A percentile compares a stretch with the other conserved stretches of the same genome.
Evolutionary conservation across 371 early-diverging fungal species (phyloP).

Genomic region (Umbelopsis sp.): DNA sequence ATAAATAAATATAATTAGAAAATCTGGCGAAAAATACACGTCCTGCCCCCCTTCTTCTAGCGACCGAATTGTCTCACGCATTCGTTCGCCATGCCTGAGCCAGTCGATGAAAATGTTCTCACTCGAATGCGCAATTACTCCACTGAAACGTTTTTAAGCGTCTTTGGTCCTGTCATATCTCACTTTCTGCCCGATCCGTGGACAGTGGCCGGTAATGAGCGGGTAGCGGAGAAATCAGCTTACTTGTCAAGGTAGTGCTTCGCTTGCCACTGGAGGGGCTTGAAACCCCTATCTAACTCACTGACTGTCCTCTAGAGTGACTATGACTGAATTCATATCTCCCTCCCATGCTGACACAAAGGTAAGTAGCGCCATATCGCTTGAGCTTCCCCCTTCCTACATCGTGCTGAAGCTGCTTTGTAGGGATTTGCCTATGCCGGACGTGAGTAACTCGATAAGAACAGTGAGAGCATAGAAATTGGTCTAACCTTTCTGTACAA

Average conservation of each 20-base stretch:
- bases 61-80: background rate
- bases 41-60: background rate
- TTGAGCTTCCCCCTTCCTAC: no score
- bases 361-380: slow-evolving; percentile 24
- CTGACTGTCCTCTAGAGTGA: slow-evolving; percentile 32
- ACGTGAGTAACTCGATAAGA: background rate
- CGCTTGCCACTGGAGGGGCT: background rate
- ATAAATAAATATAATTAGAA: background rate
- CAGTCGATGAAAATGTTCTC: background rate
- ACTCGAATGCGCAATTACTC: slow-evolving; percentile 1
- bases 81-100: background rate
- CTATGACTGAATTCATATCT: slow-evolving; percentile 58
- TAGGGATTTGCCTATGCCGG: slow-evolving; percentile 64
- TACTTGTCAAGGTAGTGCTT: slow-evolving; percentile 24
- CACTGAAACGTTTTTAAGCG: slow-evolving; percentile 26
- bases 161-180: slow-evolving; percentile 40
- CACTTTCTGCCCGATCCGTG: slow-evolving; percentile 52
- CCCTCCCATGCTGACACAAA: slow-evolving; percentile 50
- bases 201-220: slow-evolving; percentile 42
- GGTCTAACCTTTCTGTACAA: no score
- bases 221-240: slow-evolving; percentile 40
- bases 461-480: no score
- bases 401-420: no score
- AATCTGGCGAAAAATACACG: background rate
- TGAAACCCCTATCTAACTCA: background rate